phyloP scores from a whole-genome alignment of 805 yeast genomes.

The Candida multigemmis region DNA sequence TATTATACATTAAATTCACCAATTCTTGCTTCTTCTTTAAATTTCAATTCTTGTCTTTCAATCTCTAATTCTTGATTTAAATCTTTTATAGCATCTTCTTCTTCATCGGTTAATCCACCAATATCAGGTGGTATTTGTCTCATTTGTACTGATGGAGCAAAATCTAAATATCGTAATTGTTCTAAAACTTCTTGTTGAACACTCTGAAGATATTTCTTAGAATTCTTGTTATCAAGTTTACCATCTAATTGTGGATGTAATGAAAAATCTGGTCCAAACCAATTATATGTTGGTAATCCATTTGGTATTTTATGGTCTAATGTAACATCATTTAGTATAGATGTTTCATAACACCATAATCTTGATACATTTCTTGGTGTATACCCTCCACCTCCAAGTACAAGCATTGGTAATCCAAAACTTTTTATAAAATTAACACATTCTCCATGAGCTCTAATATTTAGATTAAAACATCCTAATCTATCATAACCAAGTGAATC shows the following conservation, averaged over 20 bases:
- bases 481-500: conserved; percentile 92
- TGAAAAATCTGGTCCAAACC: conserved; percentile 87
- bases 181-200: conserved; percentile 70
- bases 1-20: conserved; percentile 8
- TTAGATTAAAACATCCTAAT: conserved; percentile 86
- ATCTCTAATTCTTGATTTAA: conserved; percentile 22
- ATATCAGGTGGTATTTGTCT: conserved; percentile 73
- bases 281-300: conserved; percentile 64
- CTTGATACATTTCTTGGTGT: conserved; percentile 93
- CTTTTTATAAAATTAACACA: conserved; percentile 86
- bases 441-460: conserved; percentile 90
- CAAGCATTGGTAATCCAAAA: conserved; percentile 84
- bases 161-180: conserved; percentile 69
- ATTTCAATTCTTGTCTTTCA: conserved; percentile 5
- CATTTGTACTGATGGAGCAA: conserved; percentile 95
- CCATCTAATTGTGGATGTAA: conserved; percentile 63
- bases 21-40: conserved; percentile 18
- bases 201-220: conserved; percentile 74
- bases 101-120: conserved; percentile 34
- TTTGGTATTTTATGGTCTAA: conserved; percentile 45
- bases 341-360: conserved; percentile 93
- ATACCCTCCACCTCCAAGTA: conserved; percentile 96
- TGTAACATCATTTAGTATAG: conserved; percentile 57
- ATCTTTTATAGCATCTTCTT: conserved; percentile 27
- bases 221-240: conserved; percentile 74